Base-by-base conservation (phyloP, 31 red algal genomes). In the Endocladia muricata region DNA sequence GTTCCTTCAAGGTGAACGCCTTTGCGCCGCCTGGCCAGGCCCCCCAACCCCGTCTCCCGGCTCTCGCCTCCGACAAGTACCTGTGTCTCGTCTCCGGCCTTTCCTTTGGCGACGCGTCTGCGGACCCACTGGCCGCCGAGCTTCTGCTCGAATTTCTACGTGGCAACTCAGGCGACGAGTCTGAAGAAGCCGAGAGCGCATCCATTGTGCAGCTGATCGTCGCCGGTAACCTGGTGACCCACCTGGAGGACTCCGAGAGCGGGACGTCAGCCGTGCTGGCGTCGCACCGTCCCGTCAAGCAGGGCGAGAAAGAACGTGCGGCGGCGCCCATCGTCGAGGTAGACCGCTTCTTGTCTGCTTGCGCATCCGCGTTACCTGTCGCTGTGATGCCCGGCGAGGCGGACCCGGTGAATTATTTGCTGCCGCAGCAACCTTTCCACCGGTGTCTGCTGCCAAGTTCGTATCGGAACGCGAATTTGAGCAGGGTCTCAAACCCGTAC, bases 401-500 rank as follows among this genome's bases (percentile, higher is more conserved):
- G 6, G 94, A 97, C 80, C 86, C 94, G 1, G 88, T 62, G 13
- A 86, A 92, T 61, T 81, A 66, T 37, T 52, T 91, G 26, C 73
- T 92, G 37, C 94, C 94, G 43, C 94, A 97, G 69, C 94, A 92
- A 74, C 86, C 94, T 4, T 55, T 83, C 22, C 90, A 97, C 61
- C 94, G 76, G 1, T 82, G 86, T 59, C 76, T 97, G 21, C 62
- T 97, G n/a, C 94, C 94, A 22, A 79, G 71, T 33, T 66, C 82
- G 29, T 55, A 68, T 0, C 58, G 82, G 8, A 74, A 86, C 39
- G 64, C 29, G 28, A 81, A 86, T 49, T 76, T 97, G 25, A 41
- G 40, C 17, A 70, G 94, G 22, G 85, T 88, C 13, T 63, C 89
- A 22, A 97, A 97, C 55, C 94, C 94, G 41, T 87, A 81, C 48